Evolutionary conservation across 441 rosid genomes (phyloP).

Genomic region (Viola pubescens): DNA sequence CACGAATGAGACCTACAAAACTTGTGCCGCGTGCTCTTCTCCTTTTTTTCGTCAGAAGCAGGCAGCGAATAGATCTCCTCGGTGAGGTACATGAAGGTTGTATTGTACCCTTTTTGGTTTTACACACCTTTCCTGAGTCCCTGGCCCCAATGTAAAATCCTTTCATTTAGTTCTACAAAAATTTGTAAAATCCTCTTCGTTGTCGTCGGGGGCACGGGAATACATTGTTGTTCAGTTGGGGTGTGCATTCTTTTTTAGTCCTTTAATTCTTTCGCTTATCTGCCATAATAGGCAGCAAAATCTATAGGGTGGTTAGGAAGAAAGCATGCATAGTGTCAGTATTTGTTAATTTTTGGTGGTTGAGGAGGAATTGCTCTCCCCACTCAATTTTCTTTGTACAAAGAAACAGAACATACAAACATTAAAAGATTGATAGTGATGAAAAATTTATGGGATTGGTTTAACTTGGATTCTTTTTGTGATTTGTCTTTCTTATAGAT

Average conservation of each 20-base stretch:
- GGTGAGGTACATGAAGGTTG: constrained; percentile 23
- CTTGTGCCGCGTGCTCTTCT: constrained; percentile 11
- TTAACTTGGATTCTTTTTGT: neutral
- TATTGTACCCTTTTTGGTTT: constrained; percentile 24
- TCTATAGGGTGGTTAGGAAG: constrained; percentile 18
- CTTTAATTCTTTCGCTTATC: constrained; percentile 9
- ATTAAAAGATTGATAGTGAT: constrained; percentile 11
- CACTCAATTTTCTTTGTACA: constrained; percentile 36
- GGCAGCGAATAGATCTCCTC: constrained; percentile 18
- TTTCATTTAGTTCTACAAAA: constrained; percentile 22
- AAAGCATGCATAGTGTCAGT: constrained; percentile 16
- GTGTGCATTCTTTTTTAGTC: constrained; percentile 14
- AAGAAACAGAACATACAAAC: constrained; percentile 17
- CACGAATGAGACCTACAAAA: constrained; percentile 38
- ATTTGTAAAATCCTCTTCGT: constrained; percentile 29
- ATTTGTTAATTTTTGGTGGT: constrained; percentile 24
- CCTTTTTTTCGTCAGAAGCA: constrained; percentile 15
- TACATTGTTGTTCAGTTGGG: constrained; percentile 18
- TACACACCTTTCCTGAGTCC: constrained; percentile 8
- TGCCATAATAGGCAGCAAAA: constrained; percentile 26
- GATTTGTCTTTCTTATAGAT: neutral
- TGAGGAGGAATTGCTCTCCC: constrained; percentile 29
- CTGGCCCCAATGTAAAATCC: constrained; percentile 26
- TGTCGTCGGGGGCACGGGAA: constrained; percentile 24
- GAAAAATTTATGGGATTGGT: constrained; percentile 13